Conservation (phyloP, 345 rosid species). For the Gossypium bickii region DNA sequence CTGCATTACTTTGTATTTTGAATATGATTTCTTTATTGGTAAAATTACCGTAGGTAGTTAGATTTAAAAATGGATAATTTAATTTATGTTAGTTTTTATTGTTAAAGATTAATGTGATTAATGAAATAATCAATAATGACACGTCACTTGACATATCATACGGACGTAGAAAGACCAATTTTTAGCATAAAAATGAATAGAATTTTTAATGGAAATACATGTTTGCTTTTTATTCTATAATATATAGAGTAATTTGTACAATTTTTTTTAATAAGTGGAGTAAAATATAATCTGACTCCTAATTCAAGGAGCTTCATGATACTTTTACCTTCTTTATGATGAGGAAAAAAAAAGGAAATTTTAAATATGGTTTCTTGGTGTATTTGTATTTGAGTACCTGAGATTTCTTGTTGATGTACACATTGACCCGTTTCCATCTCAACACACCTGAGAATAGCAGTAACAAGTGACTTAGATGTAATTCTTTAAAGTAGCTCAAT, state of each 20-base stretch:
- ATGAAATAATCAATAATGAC: too few species aligned
- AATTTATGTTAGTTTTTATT: too few species aligned
- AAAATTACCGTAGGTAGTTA: too few species aligned
- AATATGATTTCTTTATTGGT: background rate
- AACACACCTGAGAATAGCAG: conserved; percentile 43
- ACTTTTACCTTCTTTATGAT: too few species aligned
- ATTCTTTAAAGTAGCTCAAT: background rate
- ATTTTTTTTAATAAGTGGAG: too few species aligned
- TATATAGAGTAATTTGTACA: fast-evolving
- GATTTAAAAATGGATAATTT: too few species aligned
- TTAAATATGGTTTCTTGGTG: background rate
- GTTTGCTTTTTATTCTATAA: fast-evolving
- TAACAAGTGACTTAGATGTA: background rate
- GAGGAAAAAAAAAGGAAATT: too few species aligned
- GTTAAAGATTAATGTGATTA: fast-evolving
- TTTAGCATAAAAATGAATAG: too few species aligned
- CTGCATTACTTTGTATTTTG: background rate
- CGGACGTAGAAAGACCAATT: fast-evolving
- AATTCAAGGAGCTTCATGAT: fast-evolving
- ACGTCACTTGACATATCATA: too few species aligned
- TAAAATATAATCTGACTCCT: too few species aligned
- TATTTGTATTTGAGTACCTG: conserved; percentile 40
- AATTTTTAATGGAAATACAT: too few species aligned
- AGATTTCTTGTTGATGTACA: conserved; percentile 70
- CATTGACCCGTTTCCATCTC: conserved; percentile 56